phyloP scores from a whole-genome alignment of 1,139 yeast genomes.

The Pichia sp. region DNA sequence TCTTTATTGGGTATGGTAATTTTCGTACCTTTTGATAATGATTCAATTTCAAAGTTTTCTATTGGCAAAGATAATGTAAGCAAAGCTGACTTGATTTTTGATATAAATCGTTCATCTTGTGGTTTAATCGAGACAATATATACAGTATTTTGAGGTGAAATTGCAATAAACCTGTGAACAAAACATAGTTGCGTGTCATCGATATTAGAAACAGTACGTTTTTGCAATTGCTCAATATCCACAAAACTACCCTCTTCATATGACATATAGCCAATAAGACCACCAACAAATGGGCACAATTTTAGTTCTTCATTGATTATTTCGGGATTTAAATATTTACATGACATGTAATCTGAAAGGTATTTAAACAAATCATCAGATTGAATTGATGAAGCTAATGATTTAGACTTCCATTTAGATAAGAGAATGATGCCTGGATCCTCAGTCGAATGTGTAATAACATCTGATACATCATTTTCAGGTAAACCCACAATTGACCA shows the following conservation, averaged over 20 bases:
- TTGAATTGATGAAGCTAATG: not conserved
- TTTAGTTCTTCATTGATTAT: conserved; percentile 20
- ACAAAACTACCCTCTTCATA: conserved; percentile 74
- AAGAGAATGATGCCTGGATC: conserved; percentile 17
- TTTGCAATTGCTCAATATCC: conserved; percentile 31
- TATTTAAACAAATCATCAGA: conserved; percentile 39
- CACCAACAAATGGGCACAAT: conserved; percentile 76
- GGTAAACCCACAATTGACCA: conserved; percentile 86
- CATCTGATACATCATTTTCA: conserved; percentile 41
- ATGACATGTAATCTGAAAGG: conserved; percentile 45
- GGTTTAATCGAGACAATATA: conserved; percentile 48
- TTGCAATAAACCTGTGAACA: conserved; percentile 58
- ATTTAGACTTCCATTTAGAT: conserved; percentile 22
- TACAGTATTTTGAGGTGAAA: conserved; percentile 37
- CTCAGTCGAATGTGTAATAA: conserved; percentile 60
- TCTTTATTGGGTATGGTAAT: conserved; percentile 51
- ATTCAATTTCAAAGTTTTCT: not conserved
- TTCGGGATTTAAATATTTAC: conserved; percentile 19
- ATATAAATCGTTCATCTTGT: conserved; percentile 37
- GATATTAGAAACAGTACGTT: conserved; percentile 30
- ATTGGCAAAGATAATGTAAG: not conserved
- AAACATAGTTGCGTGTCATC: conserved; percentile 77
- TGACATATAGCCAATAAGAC: conserved; percentile 75
- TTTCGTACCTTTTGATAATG: conserved; percentile 18
- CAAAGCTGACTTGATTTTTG: not conserved